Evolutionary conservation across 345 rosid species (phyloP).

Genomic region (Populus pruinosa): DNA sequence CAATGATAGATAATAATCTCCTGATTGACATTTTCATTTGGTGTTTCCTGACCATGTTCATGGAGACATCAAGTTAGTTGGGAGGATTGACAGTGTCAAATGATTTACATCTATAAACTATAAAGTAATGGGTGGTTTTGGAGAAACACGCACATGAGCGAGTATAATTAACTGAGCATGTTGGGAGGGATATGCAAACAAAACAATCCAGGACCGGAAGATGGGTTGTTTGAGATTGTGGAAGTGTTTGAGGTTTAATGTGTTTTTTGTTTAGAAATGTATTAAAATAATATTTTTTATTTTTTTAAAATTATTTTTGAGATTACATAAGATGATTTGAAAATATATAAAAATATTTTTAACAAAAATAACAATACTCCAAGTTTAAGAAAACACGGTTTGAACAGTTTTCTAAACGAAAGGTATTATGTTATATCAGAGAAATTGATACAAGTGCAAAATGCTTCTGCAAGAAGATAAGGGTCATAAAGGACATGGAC

Average conservation of each 20-base stretch:
- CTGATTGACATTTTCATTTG: neutral
- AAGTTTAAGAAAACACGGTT: too few relatives aligned
- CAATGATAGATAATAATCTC: neutral
- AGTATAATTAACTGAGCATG: neutral
- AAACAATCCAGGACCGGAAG: neutral
- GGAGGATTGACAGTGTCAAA: neutral
- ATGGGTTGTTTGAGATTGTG: neutral
- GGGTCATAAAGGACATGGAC: neutral
- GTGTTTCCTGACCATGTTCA: neutral
- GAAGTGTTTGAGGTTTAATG: too few relatives aligned
- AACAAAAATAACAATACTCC: too few relatives aligned
- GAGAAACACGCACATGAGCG: neutral
- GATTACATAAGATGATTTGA: too few relatives aligned
- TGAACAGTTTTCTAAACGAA: too few relatives aligned
- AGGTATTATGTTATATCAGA: neutral
- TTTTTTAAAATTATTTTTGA: too few relatives aligned
- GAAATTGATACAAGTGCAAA: neutral
- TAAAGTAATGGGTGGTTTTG: neutral
- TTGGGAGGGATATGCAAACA: neutral
- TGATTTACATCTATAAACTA: neutral
- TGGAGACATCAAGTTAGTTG: neutral
- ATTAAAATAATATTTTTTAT: too few relatives aligned
- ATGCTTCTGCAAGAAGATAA: neutral
- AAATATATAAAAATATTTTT: too few relatives aligned
- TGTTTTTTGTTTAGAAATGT: too few relatives aligned